Evolutionary conservation across 805 yeast genomes (phyloP), one percentile per base, ranked within the genome.

Genomic region (Ogataea neopini): DNA sequence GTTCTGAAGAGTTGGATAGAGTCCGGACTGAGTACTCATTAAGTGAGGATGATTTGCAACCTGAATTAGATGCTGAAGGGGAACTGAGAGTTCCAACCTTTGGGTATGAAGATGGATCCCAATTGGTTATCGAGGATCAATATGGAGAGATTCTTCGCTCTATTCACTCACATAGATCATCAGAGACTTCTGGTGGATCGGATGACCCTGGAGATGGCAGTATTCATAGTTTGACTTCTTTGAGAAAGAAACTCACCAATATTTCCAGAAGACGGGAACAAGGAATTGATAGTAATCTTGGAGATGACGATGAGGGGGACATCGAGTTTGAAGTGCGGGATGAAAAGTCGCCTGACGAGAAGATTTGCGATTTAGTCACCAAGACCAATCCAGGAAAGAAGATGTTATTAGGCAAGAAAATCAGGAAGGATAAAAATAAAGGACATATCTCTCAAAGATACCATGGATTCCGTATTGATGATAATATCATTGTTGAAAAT

Each of bases 401-500:
- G 36, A 8, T 54, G 3, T 28, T 44, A 17, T 34, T 58, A 23
- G 55, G 52, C 14, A 33, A 48, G 35, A 49, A 47, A 38, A 37
- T 48, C 17, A 38, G 46, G 37, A 39, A 40, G 43, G 53, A 39
- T 28, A 47, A 43, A 28, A 38, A 41, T 13, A 43, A 33, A 10
- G 28, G 23, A 10, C 49, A 45, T 9, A 34, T 41, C 20, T 50
- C 66, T 4, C 55, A 52, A 30, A 56, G 70, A 69, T 62, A 82
- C 70, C 56, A 71, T 66, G 98, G 97, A 1, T 92, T 83, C 66
- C 86, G 85, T 65, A 74, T 88, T 34, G 94, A 84, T 61, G 83
- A 88, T 58, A 74, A 82, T 49, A 78, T 94, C 45, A 75, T 89
- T 49, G 84, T 94, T 48, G 99, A 92, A 66, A 87, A 90, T 59